phyloP scores from a whole-genome alignment of 176 grass and related monocot genomes.

The Rhipidocladum racemiflorum region DNA sequence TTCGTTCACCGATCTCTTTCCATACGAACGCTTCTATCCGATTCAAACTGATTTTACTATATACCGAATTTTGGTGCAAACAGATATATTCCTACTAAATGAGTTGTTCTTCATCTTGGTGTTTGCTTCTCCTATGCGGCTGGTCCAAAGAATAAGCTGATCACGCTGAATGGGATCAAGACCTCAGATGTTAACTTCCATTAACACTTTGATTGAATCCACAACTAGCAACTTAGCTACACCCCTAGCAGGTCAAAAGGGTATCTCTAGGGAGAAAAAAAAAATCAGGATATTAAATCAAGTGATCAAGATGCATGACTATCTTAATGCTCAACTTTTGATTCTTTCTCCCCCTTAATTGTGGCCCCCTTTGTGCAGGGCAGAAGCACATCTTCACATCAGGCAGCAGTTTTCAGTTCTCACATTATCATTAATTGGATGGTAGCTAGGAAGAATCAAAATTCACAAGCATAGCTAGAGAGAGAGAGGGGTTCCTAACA shows the following conservation, averaged over 20 bases:
- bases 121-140: conserved; percentile 8
- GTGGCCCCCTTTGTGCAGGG: background rate
- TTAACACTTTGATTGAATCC: background rate
- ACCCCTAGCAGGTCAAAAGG: background rate
- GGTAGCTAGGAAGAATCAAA: background rate
- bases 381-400: background rate
- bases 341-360: background rate
- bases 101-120: background rate
- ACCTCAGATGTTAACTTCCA: background rate
- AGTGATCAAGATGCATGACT: background rate
- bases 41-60: no score
- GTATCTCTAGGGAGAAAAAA: background rate
- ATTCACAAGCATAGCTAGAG: background rate
- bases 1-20: no score
- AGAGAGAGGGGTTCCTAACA: background rate
- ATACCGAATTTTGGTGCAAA: no score
- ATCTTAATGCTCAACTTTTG: background rate
- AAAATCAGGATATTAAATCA: background rate
- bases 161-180: background rate
- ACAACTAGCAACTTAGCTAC: background rate
- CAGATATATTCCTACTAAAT: background rate
- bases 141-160: background rate
- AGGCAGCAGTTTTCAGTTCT: background rate
- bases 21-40: no score
- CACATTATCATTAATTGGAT: background rate